phyloP scores from a whole-genome alignment of 176 grass and related monocot genomes.

The Thalia dealbata region DNA sequence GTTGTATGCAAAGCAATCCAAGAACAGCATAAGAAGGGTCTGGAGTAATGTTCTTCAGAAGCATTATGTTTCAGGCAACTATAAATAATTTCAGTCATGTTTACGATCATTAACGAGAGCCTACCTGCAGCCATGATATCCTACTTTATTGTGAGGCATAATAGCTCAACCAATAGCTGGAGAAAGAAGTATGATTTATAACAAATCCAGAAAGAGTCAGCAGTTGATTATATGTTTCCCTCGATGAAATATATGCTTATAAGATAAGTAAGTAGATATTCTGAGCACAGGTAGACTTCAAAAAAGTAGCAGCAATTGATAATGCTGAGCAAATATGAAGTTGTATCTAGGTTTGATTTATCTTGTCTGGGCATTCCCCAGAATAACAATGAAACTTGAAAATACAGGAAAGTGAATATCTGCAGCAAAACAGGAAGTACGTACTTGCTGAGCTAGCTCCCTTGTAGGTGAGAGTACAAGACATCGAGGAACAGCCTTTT shows the following conservation, averaged over 20 bases:
- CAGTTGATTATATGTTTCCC: too few species aligned
- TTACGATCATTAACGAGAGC: background rate
- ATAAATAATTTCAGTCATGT: background rate
- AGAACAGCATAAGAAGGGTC: background rate
- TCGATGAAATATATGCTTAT: too few species aligned
- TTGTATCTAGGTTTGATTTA: background rate
- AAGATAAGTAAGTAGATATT: too few species aligned
- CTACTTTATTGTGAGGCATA: background rate
- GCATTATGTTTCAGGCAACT: background rate
- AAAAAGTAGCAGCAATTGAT: background rate
- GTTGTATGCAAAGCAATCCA: background rate
- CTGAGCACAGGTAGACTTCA: too few species aligned
- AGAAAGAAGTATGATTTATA: background rate
- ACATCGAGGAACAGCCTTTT: constrained; percentile 57
- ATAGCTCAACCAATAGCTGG: background rate
- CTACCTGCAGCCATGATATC: background rate
- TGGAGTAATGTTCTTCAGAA: background rate
- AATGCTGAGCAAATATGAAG: background rate
- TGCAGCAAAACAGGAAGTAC: background rate
- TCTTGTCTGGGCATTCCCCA: background rate
- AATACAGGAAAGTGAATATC: background rate
- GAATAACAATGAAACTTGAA: background rate
- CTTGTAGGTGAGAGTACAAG: constrained; percentile 89
- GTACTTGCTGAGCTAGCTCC: constrained; percentile 93
- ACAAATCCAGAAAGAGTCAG: too few species aligned